phyloP scores from a whole-genome alignment of 176 grass and related monocot species.

The Zoysia japonica region DNA sequence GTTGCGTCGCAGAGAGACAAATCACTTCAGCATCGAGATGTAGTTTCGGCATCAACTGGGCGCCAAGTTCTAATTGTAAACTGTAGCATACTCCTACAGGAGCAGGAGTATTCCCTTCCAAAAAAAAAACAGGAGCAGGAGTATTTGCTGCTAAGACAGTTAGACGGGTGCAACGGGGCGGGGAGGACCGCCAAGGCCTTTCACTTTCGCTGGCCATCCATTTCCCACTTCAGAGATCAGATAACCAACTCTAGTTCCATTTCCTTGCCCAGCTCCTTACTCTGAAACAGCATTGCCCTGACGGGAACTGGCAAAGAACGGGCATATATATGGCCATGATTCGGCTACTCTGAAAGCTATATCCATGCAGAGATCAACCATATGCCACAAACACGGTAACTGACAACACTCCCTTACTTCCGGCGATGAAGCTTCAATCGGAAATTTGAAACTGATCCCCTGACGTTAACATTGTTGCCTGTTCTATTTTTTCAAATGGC shows the following conservation, averaged over 20 bases:
- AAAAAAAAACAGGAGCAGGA: too few relatives aligned
- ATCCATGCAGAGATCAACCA: neutral
- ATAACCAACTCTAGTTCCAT: neutral
- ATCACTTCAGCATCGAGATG: neutral
- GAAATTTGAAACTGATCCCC: neutral
- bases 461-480: neutral
- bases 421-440: neutral
- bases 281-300: slow-evolving; percentile 6
- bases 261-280: neutral
- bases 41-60: neutral
- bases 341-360: neutral
- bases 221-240: neutral
- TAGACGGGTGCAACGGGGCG: neutral
- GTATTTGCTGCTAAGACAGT: too few relatives aligned
- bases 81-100: neutral
- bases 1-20: neutral
- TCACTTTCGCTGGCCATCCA: neutral
- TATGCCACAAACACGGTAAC: neutral
- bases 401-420: neutral
- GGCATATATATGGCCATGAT: neutral
- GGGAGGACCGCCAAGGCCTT: neutral
- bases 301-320: neutral
- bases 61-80: neutral
- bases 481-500: slow-evolving; percentile 17
- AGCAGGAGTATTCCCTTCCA: too few relatives aligned